These are phyloP conservation scores for Trichopus zeylanicus DNA, from an alignment of 116 monocot genomes.

Conservation along the genomic window DNA sequence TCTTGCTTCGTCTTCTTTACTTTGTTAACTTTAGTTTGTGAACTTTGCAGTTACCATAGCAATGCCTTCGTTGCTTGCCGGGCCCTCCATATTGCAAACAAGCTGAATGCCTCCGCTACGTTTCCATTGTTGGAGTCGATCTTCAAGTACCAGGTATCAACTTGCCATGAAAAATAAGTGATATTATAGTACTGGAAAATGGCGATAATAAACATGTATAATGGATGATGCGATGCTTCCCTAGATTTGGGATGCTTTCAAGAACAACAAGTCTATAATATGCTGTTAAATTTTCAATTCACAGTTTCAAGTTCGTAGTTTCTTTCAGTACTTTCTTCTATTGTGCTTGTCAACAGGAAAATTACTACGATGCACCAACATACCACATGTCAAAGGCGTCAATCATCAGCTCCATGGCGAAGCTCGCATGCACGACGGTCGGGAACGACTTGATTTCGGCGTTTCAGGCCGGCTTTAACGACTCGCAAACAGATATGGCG, in stretches of 20 bases:
- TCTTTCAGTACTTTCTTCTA: neutral
- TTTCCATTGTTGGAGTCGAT: neutral
- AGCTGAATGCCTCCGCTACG: neutral
- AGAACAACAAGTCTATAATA: too few relatives aligned
- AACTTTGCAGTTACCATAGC: neutral
- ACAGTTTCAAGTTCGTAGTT: too few relatives aligned
- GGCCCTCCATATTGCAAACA: neutral
- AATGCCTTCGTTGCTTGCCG: neutral
- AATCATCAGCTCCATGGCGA: constrained; percentile 25
- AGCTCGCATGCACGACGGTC: constrained; percentile 24
- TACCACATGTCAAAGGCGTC: constrained; percentile 34
- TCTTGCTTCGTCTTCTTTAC: neutral
- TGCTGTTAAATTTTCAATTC: too few relatives aligned
- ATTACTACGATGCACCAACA: constrained; percentile 54
- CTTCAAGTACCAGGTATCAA: neutral
- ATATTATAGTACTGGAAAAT: too few relatives aligned
- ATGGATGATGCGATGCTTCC: too few relatives aligned
- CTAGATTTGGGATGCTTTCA: too few relatives aligned
- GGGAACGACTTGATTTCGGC: constrained; percentile 26
- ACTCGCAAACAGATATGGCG: constrained; percentile 40
- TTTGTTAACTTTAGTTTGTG: neutral
- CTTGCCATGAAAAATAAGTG: too few relatives aligned
- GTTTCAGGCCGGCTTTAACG: constrained; percentile 42
- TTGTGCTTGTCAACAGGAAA: constrained; percentile 33
- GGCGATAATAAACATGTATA: too few relatives aligned